A percentile compares a stretch with the other conserved stretches of the same genome.
Evolutionary conservation across 2,329 filamentous ascomycete species (phyloP).

Genomic region (Cryphonectria radicalis): DNA sequence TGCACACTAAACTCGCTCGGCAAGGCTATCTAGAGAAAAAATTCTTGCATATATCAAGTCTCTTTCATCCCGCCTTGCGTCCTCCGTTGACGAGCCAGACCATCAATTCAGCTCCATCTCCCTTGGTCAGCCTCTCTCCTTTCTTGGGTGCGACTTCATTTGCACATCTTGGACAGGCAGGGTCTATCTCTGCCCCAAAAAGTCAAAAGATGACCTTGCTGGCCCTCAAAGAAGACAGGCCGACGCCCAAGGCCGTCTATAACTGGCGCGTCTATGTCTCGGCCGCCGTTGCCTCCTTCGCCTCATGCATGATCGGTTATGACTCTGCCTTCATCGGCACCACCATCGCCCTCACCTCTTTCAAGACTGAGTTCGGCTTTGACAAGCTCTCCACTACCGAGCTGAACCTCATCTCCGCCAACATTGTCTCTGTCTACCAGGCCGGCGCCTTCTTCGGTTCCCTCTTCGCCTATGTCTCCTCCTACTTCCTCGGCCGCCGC

Average conservation of each 20-base stretch:
- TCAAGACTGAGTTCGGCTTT: constrained; percentile 71
- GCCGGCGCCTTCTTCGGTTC: constrained; percentile 83
- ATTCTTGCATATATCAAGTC: constrained; percentile 28
- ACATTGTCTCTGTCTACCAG: constrained; percentile 82
- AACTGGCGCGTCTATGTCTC: constrained; percentile 64
- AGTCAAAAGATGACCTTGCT: constrained; percentile 46
- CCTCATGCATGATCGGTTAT: constrained; percentile 61
- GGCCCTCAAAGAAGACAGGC: constrained; percentile 58
- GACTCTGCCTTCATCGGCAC: constrained; percentile 82
- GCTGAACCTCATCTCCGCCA: constrained; percentile 67
- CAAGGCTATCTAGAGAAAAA: not conserved
- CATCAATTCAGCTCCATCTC: not conserved
- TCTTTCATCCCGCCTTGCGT: not conserved
- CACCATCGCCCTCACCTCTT: constrained; percentile 72
- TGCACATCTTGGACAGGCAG: not conserved
- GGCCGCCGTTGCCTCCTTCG: constrained; percentile 59
- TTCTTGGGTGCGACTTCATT: not conserved
- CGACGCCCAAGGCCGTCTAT: constrained; percentile 61
- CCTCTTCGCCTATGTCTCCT: constrained; percentile 68
- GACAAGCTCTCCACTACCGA: constrained; percentile 48
- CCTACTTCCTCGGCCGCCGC: constrained; percentile 70
- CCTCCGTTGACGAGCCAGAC: not conserved
- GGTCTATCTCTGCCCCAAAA: constrained; percentile 3
- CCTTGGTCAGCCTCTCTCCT: constrained; percentile 1
- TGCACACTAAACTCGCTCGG: not conserved